Conservation (phyloP, 2,329 filamentous ascomycete species). For the Neofusicoccum kwambonambiense region DNA sequence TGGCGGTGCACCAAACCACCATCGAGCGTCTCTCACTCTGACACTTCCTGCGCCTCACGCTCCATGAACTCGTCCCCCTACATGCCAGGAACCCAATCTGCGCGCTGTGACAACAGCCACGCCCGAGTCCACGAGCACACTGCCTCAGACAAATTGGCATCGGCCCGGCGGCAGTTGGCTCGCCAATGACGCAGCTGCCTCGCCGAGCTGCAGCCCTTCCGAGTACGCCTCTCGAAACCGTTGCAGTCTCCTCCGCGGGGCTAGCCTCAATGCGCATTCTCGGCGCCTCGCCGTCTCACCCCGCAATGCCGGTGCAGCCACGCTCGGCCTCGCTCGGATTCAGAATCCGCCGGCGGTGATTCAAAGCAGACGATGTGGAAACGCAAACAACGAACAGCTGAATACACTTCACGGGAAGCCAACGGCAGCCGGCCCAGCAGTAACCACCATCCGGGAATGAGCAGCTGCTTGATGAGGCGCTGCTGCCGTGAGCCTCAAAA, state of each 20-base stretch:
- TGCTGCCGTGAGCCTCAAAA: background rate
- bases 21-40: background rate
- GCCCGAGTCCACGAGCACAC: background rate
- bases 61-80: background rate
- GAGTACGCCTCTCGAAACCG: background rate
- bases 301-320: background rate
- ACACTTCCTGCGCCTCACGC: constrained; percentile 6
- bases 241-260: background rate
- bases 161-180: background rate
- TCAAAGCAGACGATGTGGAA: background rate
- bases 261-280: background rate
- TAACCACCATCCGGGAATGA: background rate
- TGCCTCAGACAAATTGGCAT: background rate
- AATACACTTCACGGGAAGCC: background rate
- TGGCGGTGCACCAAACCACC: background rate
- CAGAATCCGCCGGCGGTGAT: background rate
- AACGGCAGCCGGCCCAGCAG: background rate
- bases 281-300: background rate
- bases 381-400: background rate
- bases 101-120: background rate
- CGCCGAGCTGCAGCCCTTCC: background rate
- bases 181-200: background rate
- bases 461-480: background rate
- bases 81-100: background rate
- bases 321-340: background rate